Evolutionary conservation across 2,329 filamentous ascomycete genomes (phyloP).

Genomic region (Epicoccum sorghinum): DNA sequence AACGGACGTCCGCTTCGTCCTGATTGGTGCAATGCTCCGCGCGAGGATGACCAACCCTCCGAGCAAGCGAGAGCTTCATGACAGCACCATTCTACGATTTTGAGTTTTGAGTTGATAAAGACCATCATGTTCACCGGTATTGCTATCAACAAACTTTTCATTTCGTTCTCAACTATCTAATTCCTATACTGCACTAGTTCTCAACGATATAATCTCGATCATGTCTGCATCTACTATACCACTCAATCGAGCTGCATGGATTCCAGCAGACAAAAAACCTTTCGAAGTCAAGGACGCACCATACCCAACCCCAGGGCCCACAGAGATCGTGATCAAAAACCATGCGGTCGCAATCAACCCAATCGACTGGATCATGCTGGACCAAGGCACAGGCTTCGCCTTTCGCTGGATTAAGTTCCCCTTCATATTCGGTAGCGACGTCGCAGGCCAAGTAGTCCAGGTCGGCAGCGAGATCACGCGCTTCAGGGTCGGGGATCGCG

Average conservation of each 20-base stretch:
- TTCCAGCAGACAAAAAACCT: no score
- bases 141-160: no score
- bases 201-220: no score
- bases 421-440: conserved; percentile 49
- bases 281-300: conserved; percentile 12
- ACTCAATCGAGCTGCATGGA: no score
- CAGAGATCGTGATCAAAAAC: conserved; percentile 20
- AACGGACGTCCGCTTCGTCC: conserved; percentile 13
- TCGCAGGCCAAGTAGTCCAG: conserved; percentile 54
- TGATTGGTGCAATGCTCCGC: conserved; percentile 7
- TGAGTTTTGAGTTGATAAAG: no score
- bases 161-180: no score
- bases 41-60: not conserved
- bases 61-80: not conserved
- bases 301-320: not conserved
- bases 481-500: conserved; percentile 61
- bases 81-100: no score
- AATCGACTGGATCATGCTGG: conserved; percentile 3
- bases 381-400: conserved; percentile 9
- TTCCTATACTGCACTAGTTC: no score
- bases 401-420: conserved; percentile 28
- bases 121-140: no score
- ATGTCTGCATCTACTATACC: no score
- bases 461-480: conserved; percentile 59
- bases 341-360: conserved; percentile 20